Conservation (phyloP, 352 stramenopile genomes). For the Globisporangium yorkense region DNA sequence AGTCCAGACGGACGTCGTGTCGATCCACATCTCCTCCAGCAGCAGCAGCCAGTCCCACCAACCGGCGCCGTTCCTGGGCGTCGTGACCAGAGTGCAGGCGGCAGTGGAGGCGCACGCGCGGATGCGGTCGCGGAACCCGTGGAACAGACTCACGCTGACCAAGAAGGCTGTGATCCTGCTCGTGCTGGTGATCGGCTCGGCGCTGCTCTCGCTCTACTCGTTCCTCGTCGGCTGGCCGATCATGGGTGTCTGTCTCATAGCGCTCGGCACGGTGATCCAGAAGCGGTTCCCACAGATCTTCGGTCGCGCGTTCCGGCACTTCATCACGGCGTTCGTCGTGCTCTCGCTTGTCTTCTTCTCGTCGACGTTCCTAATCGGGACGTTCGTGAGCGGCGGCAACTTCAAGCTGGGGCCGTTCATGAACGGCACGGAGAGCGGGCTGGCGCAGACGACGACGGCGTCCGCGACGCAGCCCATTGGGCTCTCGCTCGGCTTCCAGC, state of each 20-base stretch:
- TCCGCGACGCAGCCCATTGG: slow-evolving; percentile 31
- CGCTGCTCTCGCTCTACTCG: slow-evolving; percentile 45
- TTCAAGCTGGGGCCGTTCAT: slow-evolving; percentile 49
- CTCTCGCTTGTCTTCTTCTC: slow-evolving; percentile 83
- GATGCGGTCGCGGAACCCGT: slow-evolving; percentile 43
- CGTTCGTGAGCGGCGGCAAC: slow-evolving; percentile 48
- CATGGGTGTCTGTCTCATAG: slow-evolving; percentile 65
- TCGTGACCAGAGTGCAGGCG: slow-evolving; percentile 23
- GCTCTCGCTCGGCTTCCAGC: slow-evolving; percentile 39
- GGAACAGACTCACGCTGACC: slow-evolving; percentile 39
- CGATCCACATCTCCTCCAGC: slow-evolving; percentile 18
- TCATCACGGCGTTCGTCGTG: slow-evolving; percentile 66
- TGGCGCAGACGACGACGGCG: slow-evolving; percentile 20
- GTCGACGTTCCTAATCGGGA: slow-evolving; percentile 69
- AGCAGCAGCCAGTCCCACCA: slow-evolving; percentile 4
- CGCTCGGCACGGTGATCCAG: slow-evolving; percentile 63
- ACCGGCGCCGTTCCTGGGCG: background rate
- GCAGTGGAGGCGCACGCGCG: slow-evolving; percentile 32
- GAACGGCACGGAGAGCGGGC: slow-evolving; percentile 30
- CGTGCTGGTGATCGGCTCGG: slow-evolving; percentile 45
- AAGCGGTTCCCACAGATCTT: slow-evolving; percentile 74
- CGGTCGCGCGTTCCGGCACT: slow-evolving; percentile 61
- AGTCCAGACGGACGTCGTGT: slow-evolving; percentile 17
- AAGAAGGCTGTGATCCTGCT: slow-evolving; percentile 40
- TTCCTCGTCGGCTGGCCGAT: slow-evolving; percentile 73